These are phyloP conservation scores for Neofusicoccum ribis DNA, from an alignment of 2,329 filamentous ascomycete species.

Conservation along the genomic window DNA sequence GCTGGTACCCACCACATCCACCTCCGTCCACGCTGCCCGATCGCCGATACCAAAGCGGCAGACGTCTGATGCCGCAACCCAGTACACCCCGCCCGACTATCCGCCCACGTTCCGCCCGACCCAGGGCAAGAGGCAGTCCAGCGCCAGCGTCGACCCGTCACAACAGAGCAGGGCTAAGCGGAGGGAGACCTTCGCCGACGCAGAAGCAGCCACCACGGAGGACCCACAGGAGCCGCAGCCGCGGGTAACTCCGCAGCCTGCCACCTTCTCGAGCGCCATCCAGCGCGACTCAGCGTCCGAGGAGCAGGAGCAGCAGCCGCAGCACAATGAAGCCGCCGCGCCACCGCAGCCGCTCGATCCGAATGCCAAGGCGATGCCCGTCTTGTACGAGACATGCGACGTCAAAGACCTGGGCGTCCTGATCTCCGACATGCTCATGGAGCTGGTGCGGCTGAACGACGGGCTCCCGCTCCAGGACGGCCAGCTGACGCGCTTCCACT, in stretches of 20 bases:
- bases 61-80: conserved; percentile 54
- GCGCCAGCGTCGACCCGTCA: conserved; percentile 10
- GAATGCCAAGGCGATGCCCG: conserved; percentile 62
- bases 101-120: conserved; percentile 40
- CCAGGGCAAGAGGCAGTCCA: conserved; percentile 15
- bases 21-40: conserved; percentile 22
- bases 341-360: conserved; percentile 28
- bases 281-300: neutral
- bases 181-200: conserved; percentile 33
- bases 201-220: conserved; percentile 15
- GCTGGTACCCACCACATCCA: conserved; percentile 25
- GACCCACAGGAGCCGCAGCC: conserved; percentile 31
- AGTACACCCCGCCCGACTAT: conserved; percentile 54
- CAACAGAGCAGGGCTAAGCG: conserved; percentile 27
- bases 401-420: conserved; percentile 85
- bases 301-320: neutral
- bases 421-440: conserved; percentile 92
- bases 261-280: neutral
- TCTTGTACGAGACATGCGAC: conserved; percentile 77
- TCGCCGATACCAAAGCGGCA: conserved; percentile 28
- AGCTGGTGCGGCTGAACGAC: conserved; percentile 92
- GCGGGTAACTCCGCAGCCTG: conserved; percentile 33
- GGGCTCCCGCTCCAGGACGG: conserved; percentile 79
- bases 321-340: conserved; percentile 3
- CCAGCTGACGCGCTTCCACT: conserved; percentile 91